Base-by-base conservation (phyloP, 2,329 filamentous ascomycete species). In the Ceratocystis destructans region DNA sequence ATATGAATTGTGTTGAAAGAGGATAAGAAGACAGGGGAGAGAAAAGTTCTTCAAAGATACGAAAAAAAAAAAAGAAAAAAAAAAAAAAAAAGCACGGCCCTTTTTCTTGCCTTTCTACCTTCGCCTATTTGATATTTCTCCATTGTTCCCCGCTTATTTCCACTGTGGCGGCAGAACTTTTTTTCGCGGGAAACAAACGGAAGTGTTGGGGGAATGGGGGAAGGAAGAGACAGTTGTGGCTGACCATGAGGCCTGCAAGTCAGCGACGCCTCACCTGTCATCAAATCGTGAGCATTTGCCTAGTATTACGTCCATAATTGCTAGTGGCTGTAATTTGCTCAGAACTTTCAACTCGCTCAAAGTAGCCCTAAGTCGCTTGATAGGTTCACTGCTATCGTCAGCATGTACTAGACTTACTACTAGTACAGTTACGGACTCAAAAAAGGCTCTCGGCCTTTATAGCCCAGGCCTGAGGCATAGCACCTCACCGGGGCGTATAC, bases 1-100 rank as follows among this genome's bases (percentile, higher is more conserved):
- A 63, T 4, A 53, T 37, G 53, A 50, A 64, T 33, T 53, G 50
- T 17, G 50, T 33, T 62, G 61, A 50, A 44, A 37, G n/a, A 64
- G 25, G 45, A 33, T 15, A 46, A 64, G 62, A 12, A 37, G 33
- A 65, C 66, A 62, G 31, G 31, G 44, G 53, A 48, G 50, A 46
- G 45, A 48, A 66, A 66, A 68, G 50, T 66, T 53, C 61, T 65
- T 44, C 15, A 55, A 55, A 41, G 62, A 41, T n/a, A 12, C 41
- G 28, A 5, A 28, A 28, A 28, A 28, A 28, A 28, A 28, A 28
- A 28, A 28, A 28, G 3, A 28, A 28, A 28, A 28, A 28, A 28
- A 28, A 62, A 50, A 44, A 25, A 46, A 46, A 61, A 62, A 66
- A 68, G 66, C 66, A 65, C 65, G 59, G 66, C 61, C 66, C 66